phyloP scores from a whole-genome alignment of 1,284 basidiomycete genomes.

The Ceratorhiza oryzae-sativae region DNA sequence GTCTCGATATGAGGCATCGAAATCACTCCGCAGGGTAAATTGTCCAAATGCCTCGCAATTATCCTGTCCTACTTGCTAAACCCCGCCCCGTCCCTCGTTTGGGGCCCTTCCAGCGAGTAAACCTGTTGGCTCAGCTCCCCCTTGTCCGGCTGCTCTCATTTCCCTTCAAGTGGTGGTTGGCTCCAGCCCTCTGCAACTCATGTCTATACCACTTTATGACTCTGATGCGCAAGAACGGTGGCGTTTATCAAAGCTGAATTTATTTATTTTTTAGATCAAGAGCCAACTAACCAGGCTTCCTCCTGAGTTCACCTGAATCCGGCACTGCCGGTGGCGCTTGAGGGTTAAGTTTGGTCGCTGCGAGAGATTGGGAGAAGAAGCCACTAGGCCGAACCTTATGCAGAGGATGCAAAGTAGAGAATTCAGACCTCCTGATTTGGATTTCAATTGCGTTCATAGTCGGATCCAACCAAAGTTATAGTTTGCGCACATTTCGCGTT shows the following conservation, averaged over 20 bases:
- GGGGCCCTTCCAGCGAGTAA: too few relatives aligned
- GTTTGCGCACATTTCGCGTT: neutral
- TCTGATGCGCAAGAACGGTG: slow-evolving; percentile 12
- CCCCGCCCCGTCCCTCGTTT: too few relatives aligned
- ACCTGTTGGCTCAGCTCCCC: too few relatives aligned
- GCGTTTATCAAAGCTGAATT: slow-evolving; percentile 10
- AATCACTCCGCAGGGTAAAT: too few relatives aligned
- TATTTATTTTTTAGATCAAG: neutral
- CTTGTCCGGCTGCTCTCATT: too few relatives aligned
- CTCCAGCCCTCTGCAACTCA: neutral
- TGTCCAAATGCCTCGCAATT: too few relatives aligned
- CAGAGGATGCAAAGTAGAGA: slow-evolving; percentile 4
- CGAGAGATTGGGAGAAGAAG: neutral
- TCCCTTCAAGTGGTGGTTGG: too few relatives aligned
- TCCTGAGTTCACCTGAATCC: neutral
- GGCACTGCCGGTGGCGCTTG: too few relatives aligned
- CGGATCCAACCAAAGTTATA: neutral
- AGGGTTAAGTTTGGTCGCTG: too few relatives aligned
- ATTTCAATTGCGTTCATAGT: neutral
- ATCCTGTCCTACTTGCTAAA: too few relatives aligned
- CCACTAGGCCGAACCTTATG: neutral
- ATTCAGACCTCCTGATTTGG: neutral
- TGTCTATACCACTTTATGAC: neutral
- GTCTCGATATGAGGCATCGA: too few relatives aligned
- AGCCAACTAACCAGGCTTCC: slow-evolving; percentile 11